Conservation (phyloP, 306 rosid genomes). For the Prunus kanzakura region DNA sequence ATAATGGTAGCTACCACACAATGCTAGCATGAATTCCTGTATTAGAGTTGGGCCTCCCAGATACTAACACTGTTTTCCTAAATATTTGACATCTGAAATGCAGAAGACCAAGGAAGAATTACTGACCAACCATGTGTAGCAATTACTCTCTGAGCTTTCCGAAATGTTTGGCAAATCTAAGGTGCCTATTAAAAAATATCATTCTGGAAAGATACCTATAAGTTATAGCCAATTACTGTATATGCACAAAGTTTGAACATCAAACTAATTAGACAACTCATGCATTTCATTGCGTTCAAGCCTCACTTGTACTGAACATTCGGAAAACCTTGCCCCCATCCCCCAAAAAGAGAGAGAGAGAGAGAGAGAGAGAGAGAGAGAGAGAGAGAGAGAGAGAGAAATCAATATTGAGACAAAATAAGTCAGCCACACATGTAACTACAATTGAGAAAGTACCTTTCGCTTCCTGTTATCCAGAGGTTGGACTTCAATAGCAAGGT, state of each 20-base stretch:
- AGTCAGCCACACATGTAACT: conserved; percentile 10
- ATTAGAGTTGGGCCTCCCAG: too few relatives aligned
- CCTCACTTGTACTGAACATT: not conserved
- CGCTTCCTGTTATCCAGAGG: conserved; percentile 94
- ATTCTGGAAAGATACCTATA: not conserved
- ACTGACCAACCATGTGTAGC: too few relatives aligned
- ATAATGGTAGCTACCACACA: too few relatives aligned
- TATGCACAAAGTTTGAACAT: not conserved
- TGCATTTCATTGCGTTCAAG: not conserved
- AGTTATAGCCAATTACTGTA: not conserved
- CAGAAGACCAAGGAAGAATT: too few relatives aligned
- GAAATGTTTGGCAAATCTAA: not conserved
- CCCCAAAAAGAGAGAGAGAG: not conserved
- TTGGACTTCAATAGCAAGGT: conserved; percentile 94
- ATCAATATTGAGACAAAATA: not conserved
- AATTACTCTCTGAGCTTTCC: too few relatives aligned
- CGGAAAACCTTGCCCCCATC: not conserved
- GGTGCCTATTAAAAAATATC: not conserved
- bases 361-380: not conserved
- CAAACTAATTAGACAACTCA: not conserved
- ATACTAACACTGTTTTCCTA: too few relatives aligned
- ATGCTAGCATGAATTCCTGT: too few relatives aligned
- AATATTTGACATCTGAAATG: too few relatives aligned
- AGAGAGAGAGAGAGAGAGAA: too few relatives aligned
- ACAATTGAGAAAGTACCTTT: conserved; percentile 46